A percentile compares a stretch with the other conserved stretches of the same genome.
These are phyloP conservation scores for Colletotrichum liriopes DNA, from an alignment of 2,329 filamentous ascomycete genomes.

Conservation along the genomic window DNA sequence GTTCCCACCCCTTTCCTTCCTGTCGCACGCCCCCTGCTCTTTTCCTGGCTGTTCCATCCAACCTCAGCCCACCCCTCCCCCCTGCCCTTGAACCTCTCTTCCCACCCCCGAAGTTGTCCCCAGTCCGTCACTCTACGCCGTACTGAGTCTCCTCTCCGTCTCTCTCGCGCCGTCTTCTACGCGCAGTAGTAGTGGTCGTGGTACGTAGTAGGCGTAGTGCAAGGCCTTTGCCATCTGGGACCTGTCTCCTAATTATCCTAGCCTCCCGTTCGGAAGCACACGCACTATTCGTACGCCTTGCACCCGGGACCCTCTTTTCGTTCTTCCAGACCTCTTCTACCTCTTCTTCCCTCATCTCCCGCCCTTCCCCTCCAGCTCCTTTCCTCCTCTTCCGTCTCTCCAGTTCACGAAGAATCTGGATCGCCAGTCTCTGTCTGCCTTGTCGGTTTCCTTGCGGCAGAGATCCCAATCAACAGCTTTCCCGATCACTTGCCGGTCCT, in stretches of 20 bases:
- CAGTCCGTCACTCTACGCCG: conserved; percentile 32
- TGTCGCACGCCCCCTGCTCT: conserved; percentile 14
- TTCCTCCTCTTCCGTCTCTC: conserved; percentile 29
- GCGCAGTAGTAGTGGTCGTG: background rate
- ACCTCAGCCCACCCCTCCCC: background rate
- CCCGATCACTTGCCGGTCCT: conserved; percentile 42
- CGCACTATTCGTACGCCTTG: conserved; percentile 15
- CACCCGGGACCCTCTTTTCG: conserved; percentile 28
- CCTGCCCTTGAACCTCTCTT: background rate
- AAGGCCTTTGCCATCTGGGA: conserved; percentile 12
- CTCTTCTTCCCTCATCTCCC: conserved; percentile 35
- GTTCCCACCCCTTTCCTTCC: background rate
- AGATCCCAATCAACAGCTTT: conserved; percentile 27
- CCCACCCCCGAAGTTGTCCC: conserved; percentile 14
- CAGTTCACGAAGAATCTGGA: conserved; percentile 40
- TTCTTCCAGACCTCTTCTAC: conserved; percentile 39
- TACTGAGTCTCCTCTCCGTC: conserved; percentile 21
- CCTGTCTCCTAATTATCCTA: conserved; percentile 23
- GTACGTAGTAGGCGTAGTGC: background rate
- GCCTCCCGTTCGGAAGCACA: conserved; percentile 17
- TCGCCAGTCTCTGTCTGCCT: conserved; percentile 38
- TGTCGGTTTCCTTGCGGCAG: conserved; percentile 27
- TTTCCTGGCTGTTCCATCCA: conserved; percentile 1
- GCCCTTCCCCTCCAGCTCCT: conserved; percentile 27
- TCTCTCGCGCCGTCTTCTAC: conserved; percentile 7